Evolutionary conservation across 192 early-diverging fungal species (phyloP), one percentile per base, ranked within the genome.

Genomic region (Backusella australiensis): DNA sequence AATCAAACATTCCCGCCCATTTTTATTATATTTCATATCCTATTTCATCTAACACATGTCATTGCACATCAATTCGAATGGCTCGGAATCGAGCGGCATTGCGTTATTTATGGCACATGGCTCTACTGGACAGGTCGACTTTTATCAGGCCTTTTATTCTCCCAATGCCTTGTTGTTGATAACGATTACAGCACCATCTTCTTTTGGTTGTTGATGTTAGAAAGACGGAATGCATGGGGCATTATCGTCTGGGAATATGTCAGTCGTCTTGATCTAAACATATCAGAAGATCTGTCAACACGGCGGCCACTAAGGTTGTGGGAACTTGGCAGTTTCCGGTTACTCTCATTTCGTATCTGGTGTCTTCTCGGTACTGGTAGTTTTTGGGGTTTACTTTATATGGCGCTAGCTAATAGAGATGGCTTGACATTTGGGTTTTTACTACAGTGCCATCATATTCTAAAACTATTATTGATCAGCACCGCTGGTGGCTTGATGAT

Each of bases 31-130:
- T 75, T 80, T 74, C 71, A 76, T 53, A 29, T 83, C 32, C 17
- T 38, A 34, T 89, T 89, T 72, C 88, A 89, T 39, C 52, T 81
- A 36, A 78, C 84, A 0, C 85, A 83, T 29, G 52, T 89, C 14
- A 69, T 82, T 1, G 83, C 82, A 52, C 87, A 85, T 73, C 66
- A 80, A 19, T 76, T 88, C 12, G 80, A 83, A 0, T 83, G 77
- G 23, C 76, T 80, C 12, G 74, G 75, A 14, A 35, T 89, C 0
- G 88, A 89, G 53, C 82, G 85, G 26, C 82, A 80, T 23, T 83
- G 81, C 32, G 86, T 89, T 2, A 81, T 87, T n/a, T 89, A 87
- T 71, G 88, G 88, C 6, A 88, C 88, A 0, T 89, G 86, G 86
- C 78, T 87, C 3, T 83, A 88, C 26, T 89, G 86, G 81, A 83